Base-by-base conservation (phyloP, 148 eudicot genomes). In the Vaccinium myrtillus region DNA sequence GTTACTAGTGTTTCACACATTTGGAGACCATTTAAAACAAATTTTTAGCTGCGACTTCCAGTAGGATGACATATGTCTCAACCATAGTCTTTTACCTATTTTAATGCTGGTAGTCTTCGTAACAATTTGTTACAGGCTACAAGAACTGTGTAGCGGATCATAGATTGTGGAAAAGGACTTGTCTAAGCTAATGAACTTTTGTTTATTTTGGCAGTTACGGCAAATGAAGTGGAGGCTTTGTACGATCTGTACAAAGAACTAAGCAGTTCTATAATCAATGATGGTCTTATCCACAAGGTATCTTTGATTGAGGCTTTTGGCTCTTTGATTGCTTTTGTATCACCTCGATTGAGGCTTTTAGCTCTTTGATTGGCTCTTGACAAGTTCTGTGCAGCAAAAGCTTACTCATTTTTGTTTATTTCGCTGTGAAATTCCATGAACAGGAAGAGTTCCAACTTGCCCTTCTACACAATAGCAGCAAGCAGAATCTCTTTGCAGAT, bases 371-470 rank as follows among this genome's bases (percentile, higher is more conserved):
- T 36, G 56, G 53, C 50, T 11, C 9, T 6, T 49, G 65, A 63
- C 61, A 16, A 50, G n/a, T 50, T 30, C 8, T 49, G 23, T 21
- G 3, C 21, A 54, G 6, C 2, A 27, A 78, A 43, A 11, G 4
- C 39, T 71, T 61, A 16, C 30, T 19, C 54, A 54, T 19, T 23
- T 27, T 84, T 6, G n/a, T 78, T 67, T 78, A 48, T 67, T 15
- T 81, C 14, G 5, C 27, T 75, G n/a, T 32, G 46, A 36, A 73
- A 46, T 81, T 78, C 11, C 9, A 46, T 81, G 80, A 75, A 58
- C 88, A 91, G 93, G 93, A 91, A 90, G 93, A 89, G 53, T 91
- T 90, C 75, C 81, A 81, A 82, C 90, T 89, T 83, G 93, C 91
- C 49, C 90, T 91, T 80, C 87, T 91, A 84, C 32, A 83, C 63